A percentile compares a stretch with the other conserved stretches of the same genome.
phyloP scores from a whole-genome alignment of 768 basidiomycete genomes.

The Pisolithus sp. region DNA sequence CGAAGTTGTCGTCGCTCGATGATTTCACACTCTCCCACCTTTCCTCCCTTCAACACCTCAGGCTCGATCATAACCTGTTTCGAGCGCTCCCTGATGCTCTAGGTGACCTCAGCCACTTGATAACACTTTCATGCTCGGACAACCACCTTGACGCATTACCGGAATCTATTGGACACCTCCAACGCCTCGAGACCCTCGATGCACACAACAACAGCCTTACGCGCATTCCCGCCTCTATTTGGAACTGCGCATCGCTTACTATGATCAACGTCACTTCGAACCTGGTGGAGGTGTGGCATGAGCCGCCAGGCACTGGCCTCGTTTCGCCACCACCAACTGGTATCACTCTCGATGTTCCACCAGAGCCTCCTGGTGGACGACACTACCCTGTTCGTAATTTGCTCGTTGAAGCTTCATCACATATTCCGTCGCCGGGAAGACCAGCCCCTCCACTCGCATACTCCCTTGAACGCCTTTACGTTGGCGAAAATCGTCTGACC shows the following conservation, averaged over 20 bases:
- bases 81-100: slow-evolving; percentile 78
- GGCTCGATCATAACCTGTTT: slow-evolving; percentile 83
- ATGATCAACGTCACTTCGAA: slow-evolving; percentile 88
- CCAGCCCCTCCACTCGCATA: slow-evolving; percentile 54
- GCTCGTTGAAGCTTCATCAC: slow-evolving; percentile 30
- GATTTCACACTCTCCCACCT: slow-evolving; percentile 68
- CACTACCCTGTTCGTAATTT: slow-evolving; percentile 20
- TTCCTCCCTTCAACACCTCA: slow-evolving; percentile 60
- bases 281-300: slow-evolving; percentile 64
- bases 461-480: slow-evolving; percentile 71
- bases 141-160: slow-evolving; percentile 81
- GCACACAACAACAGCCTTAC: slow-evolving; percentile 87
- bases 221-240: slow-evolving; percentile 68
- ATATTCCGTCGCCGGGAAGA: slow-evolving; percentile 21
- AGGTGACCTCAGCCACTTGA: slow-evolving; percentile 64
- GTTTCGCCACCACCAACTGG: slow-evolving; percentile 17
- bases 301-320: slow-evolving; percentile 42
- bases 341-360: slow-evolving; percentile 16
- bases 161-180: slow-evolving; percentile 64
- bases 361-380: slow-evolving; percentile 9
- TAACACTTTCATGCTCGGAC: slow-evolving; percentile 80
- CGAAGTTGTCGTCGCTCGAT: slow-evolving; percentile 81
- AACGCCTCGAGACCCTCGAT: slow-evolving; percentile 70
- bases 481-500: slow-evolving; percentile 84
- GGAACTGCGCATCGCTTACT: slow-evolving; percentile 72